phyloP scores from a whole-genome alignment of 148 eudicot species.

The Bassia scoparia region DNA sequence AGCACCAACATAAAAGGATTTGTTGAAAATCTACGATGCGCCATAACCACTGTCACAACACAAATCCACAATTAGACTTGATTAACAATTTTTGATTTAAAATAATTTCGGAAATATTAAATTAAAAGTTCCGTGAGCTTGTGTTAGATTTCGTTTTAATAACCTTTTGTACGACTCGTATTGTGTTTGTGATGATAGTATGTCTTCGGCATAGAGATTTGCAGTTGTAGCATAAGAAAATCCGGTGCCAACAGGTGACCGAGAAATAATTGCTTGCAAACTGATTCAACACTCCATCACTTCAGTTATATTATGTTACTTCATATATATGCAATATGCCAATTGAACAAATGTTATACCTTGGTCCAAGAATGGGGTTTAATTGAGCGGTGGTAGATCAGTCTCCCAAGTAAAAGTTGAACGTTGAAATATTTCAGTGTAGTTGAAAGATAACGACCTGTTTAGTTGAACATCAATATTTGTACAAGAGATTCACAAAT shows the following conservation, averaged over 20 bases:
- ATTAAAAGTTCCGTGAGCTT: no score
- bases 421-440: slow-evolving; percentile 4
- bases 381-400: slow-evolving; percentile 3
- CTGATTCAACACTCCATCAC: no score
- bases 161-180: slow-evolving; percentile 1
- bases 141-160: neutral
- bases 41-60: neutral
- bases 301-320: no score
- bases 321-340: no score
- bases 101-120: no score
- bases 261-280: neutral
- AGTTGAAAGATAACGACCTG: slow-evolving; percentile 15
- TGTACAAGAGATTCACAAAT: no score
- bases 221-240: neutral
- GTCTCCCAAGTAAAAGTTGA: slow-evolving; percentile 2
- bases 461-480: no score
- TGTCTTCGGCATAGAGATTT: neutral
- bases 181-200: neutral
- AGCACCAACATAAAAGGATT: slow-evolving; percentile 7
- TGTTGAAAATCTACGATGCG: neutral
- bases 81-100: no score
- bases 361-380: slow-evolving; percentile 14
- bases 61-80: neutral
- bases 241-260: slow-evolving; percentile 11
- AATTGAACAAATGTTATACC: no score